Evolutionary conservation across 176 grass and related monocot species (phyloP).

Genomic region (Oryza brachyantha): DNA sequence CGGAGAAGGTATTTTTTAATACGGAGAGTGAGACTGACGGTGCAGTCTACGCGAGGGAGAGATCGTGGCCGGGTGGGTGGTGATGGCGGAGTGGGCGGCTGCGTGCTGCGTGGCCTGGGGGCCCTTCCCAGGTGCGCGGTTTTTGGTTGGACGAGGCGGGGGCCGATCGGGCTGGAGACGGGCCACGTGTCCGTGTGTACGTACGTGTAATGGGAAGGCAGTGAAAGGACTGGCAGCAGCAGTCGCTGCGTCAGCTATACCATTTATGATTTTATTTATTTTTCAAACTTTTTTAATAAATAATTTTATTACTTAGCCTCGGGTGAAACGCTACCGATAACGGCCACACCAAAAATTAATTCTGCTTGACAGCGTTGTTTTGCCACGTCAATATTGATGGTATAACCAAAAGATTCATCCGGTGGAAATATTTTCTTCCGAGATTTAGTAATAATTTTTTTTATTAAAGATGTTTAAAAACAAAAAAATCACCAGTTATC

Average conservation of each 20-base stretch:
- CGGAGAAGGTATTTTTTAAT: conserved; percentile 36
- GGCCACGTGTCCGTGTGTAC: conserved; percentile 37
- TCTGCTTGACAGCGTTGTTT: too few relatives aligned
- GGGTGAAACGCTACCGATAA: too few relatives aligned
- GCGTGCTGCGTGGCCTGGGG: neutral
- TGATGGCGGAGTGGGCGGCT: conserved; percentile 3
- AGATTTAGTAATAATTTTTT: too few relatives aligned
- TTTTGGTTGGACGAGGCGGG: conserved; percentile 15
- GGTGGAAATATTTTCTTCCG: too few relatives aligned
- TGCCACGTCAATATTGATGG: too few relatives aligned
- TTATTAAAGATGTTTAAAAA: too few relatives aligned
- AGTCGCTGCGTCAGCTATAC: conserved; percentile 25
- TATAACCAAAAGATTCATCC: too few relatives aligned
- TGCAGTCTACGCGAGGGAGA: neutral
- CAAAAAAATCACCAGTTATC: too few relatives aligned
- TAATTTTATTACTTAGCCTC: too few relatives aligned
- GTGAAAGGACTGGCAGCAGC: conserved; percentile 22
- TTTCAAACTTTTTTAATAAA: too few relatives aligned
- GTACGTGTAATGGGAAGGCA: neutral
- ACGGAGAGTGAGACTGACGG: neutral
- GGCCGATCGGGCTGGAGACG: neutral
- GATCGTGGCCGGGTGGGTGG: conserved; percentile 21
- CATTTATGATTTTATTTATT: too few relatives aligned
- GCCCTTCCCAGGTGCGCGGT: conserved; percentile 19
- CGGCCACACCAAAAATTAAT: too few relatives aligned